Percentiles rank a stretch among this genome's conserved stretches.
Conservation (phyloP, 768 basidiomycete genomes). For the Suillus cothurnatus region DNA sequence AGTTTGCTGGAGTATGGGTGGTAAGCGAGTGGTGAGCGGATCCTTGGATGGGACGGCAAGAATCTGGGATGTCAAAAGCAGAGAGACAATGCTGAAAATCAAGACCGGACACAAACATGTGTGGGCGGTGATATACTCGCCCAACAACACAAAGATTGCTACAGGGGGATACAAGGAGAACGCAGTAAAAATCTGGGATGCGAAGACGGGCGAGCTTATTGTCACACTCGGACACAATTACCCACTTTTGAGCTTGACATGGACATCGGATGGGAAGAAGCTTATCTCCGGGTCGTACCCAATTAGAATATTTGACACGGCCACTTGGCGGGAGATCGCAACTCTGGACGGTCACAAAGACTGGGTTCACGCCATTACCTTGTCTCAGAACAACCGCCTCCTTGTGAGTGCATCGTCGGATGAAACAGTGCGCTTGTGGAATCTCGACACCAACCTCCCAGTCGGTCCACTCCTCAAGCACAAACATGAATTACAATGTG, state of each 20-base stretch:
- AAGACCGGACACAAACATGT: too few species aligned
- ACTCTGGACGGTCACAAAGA: background rate
- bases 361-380: background rate
- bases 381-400: background rate
- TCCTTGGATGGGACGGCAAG: background rate
- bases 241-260: background rate
- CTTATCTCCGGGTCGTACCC: background rate
- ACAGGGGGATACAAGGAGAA: background rate
- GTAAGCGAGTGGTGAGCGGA: background rate
- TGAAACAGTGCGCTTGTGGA: background rate
- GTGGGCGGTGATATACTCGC: too few species aligned
- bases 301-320: too few species aligned
- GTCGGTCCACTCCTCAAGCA: background rate
- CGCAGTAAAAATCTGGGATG: background rate
- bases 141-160: background rate
- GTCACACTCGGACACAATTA: background rate
- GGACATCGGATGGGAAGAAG: background rate
- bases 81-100: background rate
- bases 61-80: background rate
- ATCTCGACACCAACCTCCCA: background rate
- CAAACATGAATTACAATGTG: rapidly evolving
- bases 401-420: background rate
- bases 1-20: background rate
- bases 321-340: too few species aligned
- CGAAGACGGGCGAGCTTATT: background rate